A percentile compares a stretch with the other conserved stretches of the same genome.
Conservation (phyloP, 164 flowering plant species). For the Paratinospora sagittata region DNA sequence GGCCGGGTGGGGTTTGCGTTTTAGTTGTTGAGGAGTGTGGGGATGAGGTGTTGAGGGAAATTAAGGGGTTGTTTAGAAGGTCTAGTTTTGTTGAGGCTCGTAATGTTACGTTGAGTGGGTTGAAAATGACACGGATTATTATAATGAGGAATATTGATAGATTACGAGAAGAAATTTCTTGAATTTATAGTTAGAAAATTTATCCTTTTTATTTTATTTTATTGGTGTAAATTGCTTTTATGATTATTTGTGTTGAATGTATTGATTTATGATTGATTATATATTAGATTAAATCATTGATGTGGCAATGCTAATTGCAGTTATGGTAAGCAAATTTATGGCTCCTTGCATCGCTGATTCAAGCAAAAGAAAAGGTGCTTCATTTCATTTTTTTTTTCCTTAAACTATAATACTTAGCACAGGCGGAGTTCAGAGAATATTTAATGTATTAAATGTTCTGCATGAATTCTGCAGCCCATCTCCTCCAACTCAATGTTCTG, state of each 20-base stretch:
- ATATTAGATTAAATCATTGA: background rate
- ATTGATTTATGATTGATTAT: background rate
- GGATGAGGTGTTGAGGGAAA: slow-evolving; percentile 32
- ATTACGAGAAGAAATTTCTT: background rate
- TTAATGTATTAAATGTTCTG: too few relatives aligned
- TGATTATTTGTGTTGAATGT: too few relatives aligned
- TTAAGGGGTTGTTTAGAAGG: slow-evolving; percentile 48
- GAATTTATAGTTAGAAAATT: background rate
- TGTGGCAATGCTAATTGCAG: background rate
- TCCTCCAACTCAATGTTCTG: too few relatives aligned
- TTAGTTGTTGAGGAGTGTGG: slow-evolving; percentile 53
- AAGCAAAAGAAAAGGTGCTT: too few relatives aligned
- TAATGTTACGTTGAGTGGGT: slow-evolving; percentile 51
- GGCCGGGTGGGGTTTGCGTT: slow-evolving; percentile 56
- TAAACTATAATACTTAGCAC: too few relatives aligned
- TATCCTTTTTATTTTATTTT: background rate
- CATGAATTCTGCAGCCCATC: too few relatives aligned
- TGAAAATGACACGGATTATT: slow-evolving; percentile 43
- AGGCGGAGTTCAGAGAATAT: too few relatives aligned
- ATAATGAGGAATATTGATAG: slow-evolving; percentile 32
- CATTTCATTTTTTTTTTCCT: too few relatives aligned
- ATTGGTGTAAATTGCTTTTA: too few relatives aligned
- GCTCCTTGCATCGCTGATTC: too few relatives aligned
- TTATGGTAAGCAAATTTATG: too few relatives aligned
- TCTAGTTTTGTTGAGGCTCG: slow-evolving; percentile 40